These are phyloP conservation scores for Arthrocladium fulminans DNA, from an alignment of 2,329 filamentous ascomycete species.

Conservation along the genomic window DNA sequence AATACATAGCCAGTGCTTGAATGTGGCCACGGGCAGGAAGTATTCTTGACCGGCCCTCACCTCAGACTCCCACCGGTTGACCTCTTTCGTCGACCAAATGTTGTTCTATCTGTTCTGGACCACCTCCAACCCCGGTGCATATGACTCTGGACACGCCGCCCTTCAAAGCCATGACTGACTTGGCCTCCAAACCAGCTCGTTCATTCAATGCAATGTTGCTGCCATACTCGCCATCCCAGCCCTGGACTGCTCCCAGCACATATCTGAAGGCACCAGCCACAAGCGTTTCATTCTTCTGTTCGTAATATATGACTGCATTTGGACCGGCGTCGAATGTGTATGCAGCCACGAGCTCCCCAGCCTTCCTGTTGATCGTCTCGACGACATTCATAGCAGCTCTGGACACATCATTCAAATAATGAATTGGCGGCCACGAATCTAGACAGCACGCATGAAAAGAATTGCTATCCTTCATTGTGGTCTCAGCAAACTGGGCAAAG, in stretches of 20 bases:
- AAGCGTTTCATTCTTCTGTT: slow-evolving; percentile 62
- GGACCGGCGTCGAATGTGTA: slow-evolving; percentile 98
- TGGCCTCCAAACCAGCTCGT: slow-evolving; percentile 53
- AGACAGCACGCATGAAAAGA: slow-evolving; percentile 91
- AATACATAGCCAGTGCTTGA: too few species aligned
- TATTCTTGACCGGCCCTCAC: neutral
- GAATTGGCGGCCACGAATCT: slow-evolving; percentile 94
- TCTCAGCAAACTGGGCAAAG: slow-evolving; percentile 76
- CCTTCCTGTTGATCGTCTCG: slow-evolving; percentile 74
- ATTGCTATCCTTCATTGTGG: slow-evolving; percentile 96
- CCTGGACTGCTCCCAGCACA: slow-evolving; percentile 50
- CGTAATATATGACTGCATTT: slow-evolving; percentile 93
- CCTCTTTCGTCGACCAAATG: slow-evolving; percentile 64
- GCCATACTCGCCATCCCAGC: slow-evolving; percentile 50
- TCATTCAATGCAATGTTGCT: slow-evolving; percentile 43
- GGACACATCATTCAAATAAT: slow-evolving; percentile 95
- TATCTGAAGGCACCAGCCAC: slow-evolving; percentile 72
- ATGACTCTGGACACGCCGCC: slow-evolving; percentile 83
- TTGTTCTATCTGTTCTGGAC: slow-evolving; percentile 70
- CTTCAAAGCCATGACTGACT: slow-evolving; percentile 51
- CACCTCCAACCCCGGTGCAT: slow-evolving; percentile 81
- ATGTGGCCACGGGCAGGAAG: neutral
- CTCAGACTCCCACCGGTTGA: slow-evolving; percentile 27
- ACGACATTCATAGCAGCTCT: slow-evolving; percentile 79
- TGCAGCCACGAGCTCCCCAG: slow-evolving; percentile 71